Evolutionary conservation across 805 yeast species (phyloP), one percentile per base, ranked within the genome.

Genomic region (Danielia oregonensis): DNA sequence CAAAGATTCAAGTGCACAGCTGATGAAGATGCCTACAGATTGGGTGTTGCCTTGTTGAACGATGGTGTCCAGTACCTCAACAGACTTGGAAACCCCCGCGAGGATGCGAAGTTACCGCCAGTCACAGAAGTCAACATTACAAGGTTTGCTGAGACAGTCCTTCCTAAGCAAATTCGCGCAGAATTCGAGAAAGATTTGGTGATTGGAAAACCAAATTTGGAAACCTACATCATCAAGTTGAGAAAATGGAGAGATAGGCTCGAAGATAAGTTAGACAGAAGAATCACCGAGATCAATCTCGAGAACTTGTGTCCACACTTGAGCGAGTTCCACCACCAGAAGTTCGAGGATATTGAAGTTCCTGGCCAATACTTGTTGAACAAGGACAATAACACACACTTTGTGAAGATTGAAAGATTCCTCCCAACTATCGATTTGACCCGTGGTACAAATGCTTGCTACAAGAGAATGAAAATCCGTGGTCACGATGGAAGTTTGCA

Each of bases 261-360:
- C 40, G 97, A 93, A 57, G 95, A 86, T 49, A 88, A 86, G 54
- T 71, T 93, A 40, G 97, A 93, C 56, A 73, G 95, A 44, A 74
- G 94, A 39, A 82, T 87, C 37, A 76, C 80, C 18, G 76, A 78
- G 48, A 84, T 88, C 32, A 84, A 88, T 48, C 62, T 93, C 43
- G 98, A 93, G 61, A 79, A 88, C 37, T 70, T 93, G 43, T 88
- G 97, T 51, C 96, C 97, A 11, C 97, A 91, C 49, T 70, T 93
- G 58, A 83, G 95, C 55, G 96, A 89, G 55, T 93, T 94, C 77
- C 98, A 93, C 61, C 96, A 93, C 57, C 97, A 93, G 58, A 91
- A 88, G 61, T 93, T 93, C 55, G 99, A 93, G 57, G 98, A 93
- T 32, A 86, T 93, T 39, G 98, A 93, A 57, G 80, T 93, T 39